A percentile compares a stretch with the other conserved stretches of the same genome.
Conservation (phyloP, 164 flowering plant genomes). For the Piper betle region DNA sequence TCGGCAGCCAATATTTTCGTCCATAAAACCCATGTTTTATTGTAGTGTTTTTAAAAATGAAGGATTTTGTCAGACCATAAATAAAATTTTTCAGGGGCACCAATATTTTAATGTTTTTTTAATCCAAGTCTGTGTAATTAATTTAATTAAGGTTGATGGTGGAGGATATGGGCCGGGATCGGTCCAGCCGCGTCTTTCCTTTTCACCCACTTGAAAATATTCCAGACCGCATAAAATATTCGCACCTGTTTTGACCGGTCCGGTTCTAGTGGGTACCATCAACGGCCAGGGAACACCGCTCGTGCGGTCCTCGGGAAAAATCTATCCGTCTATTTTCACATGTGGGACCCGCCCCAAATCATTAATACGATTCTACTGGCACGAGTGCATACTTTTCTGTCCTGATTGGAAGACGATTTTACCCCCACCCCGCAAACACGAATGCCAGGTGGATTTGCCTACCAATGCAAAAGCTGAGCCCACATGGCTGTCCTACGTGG, state of each 20-base stretch:
- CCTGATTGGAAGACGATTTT: background rate
- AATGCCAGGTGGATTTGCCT: background rate
- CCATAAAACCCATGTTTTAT: no score
- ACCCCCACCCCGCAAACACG: background rate
- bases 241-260: background rate
- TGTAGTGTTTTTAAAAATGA: no score
- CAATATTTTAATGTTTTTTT: no score
- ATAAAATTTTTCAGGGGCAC: no score
- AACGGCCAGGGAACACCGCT: background rate
- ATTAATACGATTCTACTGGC: background rate
- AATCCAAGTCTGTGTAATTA: no score
- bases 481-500: background rate
- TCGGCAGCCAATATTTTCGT: no score
- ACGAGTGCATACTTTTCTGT: background rate
- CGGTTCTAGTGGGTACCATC: background rate
- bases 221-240: background rate
- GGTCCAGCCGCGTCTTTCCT: no score
- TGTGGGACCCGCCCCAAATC: background rate
- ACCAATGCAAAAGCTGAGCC: background rate
- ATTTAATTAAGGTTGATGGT: no score
- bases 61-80: no score
- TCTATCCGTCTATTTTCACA: background rate
- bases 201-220: no score
- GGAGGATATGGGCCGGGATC: no score
- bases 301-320: background rate